Evolutionary conservation across 2,329 filamentous ascomycete species (phyloP).

Genomic region (Colletotrichum tropicale): DNA sequence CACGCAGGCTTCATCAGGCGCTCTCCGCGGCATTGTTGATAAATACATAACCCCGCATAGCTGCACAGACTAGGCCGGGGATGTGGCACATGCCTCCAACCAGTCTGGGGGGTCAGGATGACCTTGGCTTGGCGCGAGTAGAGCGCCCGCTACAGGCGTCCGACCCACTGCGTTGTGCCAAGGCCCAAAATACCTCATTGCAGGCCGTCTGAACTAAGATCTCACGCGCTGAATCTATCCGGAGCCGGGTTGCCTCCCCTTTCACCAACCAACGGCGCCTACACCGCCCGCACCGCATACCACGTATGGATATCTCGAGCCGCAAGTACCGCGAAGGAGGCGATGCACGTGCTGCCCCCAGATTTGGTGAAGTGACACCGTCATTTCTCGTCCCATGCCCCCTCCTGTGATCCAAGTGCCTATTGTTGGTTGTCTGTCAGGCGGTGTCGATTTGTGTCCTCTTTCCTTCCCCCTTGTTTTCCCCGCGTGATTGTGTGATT

Average conservation of each 20-base stretch:
- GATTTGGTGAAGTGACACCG: background rate
- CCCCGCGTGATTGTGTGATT: background rate
- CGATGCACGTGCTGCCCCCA: background rate
- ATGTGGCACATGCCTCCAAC: background rate
- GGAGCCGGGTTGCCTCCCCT: background rate
- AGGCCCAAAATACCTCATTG: background rate
- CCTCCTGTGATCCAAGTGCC: background rate
- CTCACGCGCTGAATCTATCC: background rate
- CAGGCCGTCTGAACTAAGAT: background rate
- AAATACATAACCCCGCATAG: background rate
- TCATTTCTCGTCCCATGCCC: background rate
- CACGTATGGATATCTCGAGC: background rate
- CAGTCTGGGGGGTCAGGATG: background rate
- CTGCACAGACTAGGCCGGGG: background rate
- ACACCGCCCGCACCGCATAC: background rate
- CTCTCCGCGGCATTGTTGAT: background rate
- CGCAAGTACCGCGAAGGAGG: background rate
- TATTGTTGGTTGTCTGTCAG: background rate
- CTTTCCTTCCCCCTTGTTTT: background rate
- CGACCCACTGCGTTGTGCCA: background rate
- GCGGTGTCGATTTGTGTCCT: background rate
- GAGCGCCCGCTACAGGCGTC: background rate
- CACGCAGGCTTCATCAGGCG: too few relatives aligned
- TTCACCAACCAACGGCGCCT: background rate
- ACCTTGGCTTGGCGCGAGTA: background rate